A percentile compares a stretch with the other conserved stretches of the same genome.
phyloP scores from a whole-genome alignment of 345 rosid genomes.

The Durio zibethinus region DNA sequence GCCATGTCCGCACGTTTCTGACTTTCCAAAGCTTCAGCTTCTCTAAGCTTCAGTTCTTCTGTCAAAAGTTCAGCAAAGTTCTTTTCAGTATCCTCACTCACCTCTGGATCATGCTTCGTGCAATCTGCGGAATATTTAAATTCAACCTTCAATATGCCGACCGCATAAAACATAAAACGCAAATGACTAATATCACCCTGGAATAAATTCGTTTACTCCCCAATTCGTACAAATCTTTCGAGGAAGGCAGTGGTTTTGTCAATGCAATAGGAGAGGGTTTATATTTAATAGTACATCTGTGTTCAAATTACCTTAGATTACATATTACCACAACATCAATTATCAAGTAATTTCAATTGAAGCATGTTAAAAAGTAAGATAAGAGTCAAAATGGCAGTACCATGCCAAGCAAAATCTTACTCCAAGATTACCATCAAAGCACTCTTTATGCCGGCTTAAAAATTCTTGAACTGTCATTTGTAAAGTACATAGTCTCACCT shows the following conservation, averaged over 20 bases:
- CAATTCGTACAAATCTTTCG: background rate
- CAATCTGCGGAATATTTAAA: slow-evolving; percentile 47
- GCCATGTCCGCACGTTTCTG: slow-evolving; percentile 70
- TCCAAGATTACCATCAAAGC: background rate
- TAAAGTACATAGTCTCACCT: background rate
- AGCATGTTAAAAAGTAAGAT: background rate
- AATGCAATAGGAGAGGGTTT: background rate
- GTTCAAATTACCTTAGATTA: background rate
- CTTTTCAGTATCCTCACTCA: slow-evolving; percentile 77
- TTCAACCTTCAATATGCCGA: background rate
- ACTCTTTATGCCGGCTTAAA: background rate
- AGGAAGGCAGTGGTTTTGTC: background rate
- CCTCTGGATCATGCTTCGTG: slow-evolving; percentile 79
- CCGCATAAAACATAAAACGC: background rate
- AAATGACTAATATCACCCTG: background rate
- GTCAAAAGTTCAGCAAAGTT: slow-evolving; percentile 69
- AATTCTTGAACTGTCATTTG: background rate
- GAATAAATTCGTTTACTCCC: background rate
- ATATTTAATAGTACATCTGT: background rate
- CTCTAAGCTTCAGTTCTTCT: slow-evolving; percentile 81
- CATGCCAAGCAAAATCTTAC: background rate
- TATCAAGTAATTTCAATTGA: background rate
- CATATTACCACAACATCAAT: background rate
- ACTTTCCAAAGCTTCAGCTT: slow-evolving; percentile 71
- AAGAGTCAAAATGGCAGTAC: background rate